Evolutionary conservation across 108 stramenopile genomes (phyloP).

Genomic region (Phaeodactylum tricornutum): DNA sequence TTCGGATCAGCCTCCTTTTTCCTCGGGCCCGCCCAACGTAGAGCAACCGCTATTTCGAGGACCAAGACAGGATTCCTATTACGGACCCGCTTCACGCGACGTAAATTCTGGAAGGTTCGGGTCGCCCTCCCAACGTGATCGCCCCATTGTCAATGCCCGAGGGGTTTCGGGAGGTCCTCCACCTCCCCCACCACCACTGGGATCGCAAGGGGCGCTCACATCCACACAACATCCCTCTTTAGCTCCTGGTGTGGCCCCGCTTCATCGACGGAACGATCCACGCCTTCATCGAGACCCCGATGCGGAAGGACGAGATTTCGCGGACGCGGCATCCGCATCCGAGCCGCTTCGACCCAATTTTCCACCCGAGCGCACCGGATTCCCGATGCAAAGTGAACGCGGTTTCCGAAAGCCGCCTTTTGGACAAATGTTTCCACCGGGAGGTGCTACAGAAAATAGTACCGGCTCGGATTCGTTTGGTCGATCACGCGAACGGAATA

Average conservation of each 20-base stretch:
- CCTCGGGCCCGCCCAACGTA: not conserved
- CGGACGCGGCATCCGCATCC: not conserved
- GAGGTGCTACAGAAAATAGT: too few species aligned
- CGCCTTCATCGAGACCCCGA: not conserved
- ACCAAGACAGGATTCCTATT: not conserved
- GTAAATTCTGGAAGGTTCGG: not conserved
- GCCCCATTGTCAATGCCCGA: not conserved
- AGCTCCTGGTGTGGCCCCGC: not conserved
- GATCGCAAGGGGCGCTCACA: not conserved
- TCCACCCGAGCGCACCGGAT: too few species aligned
- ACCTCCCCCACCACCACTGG: not conserved
- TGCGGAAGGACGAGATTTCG: not conserved
- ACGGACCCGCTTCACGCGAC: not conserved
- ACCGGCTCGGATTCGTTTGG: too few species aligned
- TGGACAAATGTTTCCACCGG: too few species aligned
- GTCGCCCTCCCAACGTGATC: not conserved
- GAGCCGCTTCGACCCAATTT: not conserved
- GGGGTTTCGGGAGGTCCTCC: conserved; percentile 1
- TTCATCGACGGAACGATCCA: not conserved
- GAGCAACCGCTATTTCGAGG: not conserved
- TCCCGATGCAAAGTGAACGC: too few species aligned
- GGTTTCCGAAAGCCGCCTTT: too few species aligned
- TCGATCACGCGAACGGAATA: too few species aligned
- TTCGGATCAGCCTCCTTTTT: not conserved
- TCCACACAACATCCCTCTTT: not conserved